Base-by-base conservation (phyloP, 169 alveolate species). In the Eimeria sp. region DNA sequence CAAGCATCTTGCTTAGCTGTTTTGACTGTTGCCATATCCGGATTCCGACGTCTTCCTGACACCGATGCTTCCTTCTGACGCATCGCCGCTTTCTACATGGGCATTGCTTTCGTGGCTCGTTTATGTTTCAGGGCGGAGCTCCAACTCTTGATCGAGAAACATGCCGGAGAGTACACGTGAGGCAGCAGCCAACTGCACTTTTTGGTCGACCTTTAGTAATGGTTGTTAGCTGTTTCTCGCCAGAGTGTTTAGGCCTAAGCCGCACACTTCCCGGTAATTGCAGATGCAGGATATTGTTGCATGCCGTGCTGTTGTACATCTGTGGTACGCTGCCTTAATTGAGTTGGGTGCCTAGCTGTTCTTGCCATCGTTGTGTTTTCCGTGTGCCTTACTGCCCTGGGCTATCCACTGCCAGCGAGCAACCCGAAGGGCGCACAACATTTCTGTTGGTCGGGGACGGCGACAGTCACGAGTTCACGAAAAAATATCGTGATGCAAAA, bases 401-500 rank as follows among this genome's bases (percentile, higher is more conserved):
- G 27, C 86, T 75, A 34, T 45, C 43, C 7, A 14, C 7, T 63
- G 25, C 47, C 83, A 87, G 93, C 63, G 93, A 87, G 25, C 93
- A 87, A 34, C 93, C 73, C 49, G 93, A 87, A 65, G 82, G 93
- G 25, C 93, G 93, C 93, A 87, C 93, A 43, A 87, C 93, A 4
- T 87, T 87, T 51, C 67, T 87, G 67, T 49, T 87, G 78, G 93
- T 70, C 14, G 95, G 87, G 43, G 95, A 89, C 73, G 87, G 87
- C 54, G 95, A 89, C 70, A 47, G 72, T 25, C 75, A 89, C 58
- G 87, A 65, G 43, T 54, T 63, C 25, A 76, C 96, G 63, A 83
- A 92, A 67, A 83, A 84, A 10, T 92, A 80, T 61, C 91, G 96
- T 51, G 96, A 92, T 80, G 96, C 96, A 61, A 78, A 92, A 30